A percentile compares a stretch with the other conserved stretches of the same genome.
Evolutionary conservation across 768 basidiomycete species (phyloP).

Genomic region (Pisolithus albus): DNA sequence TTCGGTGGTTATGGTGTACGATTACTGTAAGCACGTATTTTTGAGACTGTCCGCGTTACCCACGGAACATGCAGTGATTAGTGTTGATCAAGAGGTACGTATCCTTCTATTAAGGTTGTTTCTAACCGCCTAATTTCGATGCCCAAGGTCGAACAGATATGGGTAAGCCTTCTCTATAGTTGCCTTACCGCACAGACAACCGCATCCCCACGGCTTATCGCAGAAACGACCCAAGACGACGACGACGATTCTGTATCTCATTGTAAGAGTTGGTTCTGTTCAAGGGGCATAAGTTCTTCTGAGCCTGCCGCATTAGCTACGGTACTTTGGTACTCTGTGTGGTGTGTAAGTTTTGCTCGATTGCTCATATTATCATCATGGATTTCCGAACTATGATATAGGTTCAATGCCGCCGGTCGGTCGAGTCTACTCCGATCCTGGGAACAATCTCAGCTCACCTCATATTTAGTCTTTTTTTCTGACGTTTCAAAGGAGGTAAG

Average conservation of each 20-base stretch:
- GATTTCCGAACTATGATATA: not conserved
- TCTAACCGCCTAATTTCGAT: not conserved
- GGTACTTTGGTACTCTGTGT: not conserved
- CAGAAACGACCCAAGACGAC: not conserved
- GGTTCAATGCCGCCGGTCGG: not conserved
- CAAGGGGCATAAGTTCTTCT: not conserved
- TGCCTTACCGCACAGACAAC: not conserved
- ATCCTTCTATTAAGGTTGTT: not conserved
- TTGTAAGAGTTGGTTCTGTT: not conserved
- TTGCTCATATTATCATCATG: not conserved
- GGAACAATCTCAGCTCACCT: not conserved
- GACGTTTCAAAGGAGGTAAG: not conserved
- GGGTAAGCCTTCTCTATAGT: not conserved
- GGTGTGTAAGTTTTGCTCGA: not conserved
- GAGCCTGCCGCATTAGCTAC: not conserved
- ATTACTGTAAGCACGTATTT: not conserved
- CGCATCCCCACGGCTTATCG: not conserved
- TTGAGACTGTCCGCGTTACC: not conserved
- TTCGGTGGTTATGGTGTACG: not conserved
- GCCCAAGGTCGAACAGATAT: not conserved
- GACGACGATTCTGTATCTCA: not conserved
- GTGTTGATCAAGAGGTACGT: not conserved
- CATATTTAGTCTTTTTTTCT: not conserved
- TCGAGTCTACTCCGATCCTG: not conserved
- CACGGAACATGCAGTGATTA: not conserved